Conservation (phyloP, 75 land plant species). For the Larix kaempferi region DNA sequence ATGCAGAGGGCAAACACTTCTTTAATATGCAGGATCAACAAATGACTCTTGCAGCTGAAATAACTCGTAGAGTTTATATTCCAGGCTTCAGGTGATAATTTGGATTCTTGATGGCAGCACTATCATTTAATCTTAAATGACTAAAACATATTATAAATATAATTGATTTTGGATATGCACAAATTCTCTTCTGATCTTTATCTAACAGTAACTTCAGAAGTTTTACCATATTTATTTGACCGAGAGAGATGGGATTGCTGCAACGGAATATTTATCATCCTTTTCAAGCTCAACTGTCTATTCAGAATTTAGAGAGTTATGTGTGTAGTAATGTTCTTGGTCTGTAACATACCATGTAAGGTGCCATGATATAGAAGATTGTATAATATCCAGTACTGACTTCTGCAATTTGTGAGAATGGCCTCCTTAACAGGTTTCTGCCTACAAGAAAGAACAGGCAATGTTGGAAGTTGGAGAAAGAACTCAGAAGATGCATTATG, state of each 20-base stretch:
- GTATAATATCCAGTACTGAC: background rate
- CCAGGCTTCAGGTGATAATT: constrained; percentile 3
- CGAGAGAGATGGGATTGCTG: too few species aligned
- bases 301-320: constrained; percentile 1
- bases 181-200: background rate
- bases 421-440: constrained; percentile 19
- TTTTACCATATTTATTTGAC: background rate
- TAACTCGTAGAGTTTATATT: background rate
- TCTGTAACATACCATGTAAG: constrained; percentile 35
- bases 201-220: background rate
- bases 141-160: background rate
- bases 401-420: background rate
- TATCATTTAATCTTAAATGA: background rate
- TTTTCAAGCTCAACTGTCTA: background rate
- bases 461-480: constrained; percentile 21
- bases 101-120: background rate
- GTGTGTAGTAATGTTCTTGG: constrained; percentile 51
- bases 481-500: constrained; percentile 10
- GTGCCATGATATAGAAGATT: background rate
- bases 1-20: constrained; percentile 24
- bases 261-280: background rate
- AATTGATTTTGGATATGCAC: background rate
- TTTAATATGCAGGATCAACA: constrained; percentile 21
- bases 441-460: constrained; percentile 24
- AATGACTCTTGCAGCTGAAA: background rate